Evolutionary conservation across 2,329 filamentous ascomycete genomes (phyloP).

Genomic region (Aspergillus aculeatus): DNA sequence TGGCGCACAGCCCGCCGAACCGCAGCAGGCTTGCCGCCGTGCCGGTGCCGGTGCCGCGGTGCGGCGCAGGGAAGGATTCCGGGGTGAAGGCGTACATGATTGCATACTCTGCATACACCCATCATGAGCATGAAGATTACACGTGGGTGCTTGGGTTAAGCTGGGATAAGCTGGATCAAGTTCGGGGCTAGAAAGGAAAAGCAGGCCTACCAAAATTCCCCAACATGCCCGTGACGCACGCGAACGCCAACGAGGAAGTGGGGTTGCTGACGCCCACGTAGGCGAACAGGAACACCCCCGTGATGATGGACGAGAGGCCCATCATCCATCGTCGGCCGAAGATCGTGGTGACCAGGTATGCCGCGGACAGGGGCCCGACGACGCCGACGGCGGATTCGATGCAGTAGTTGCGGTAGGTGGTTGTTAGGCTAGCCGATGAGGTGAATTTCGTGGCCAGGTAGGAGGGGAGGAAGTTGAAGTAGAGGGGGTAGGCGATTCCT

Average conservation of each 20-base stretch:
- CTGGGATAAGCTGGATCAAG: background rate
- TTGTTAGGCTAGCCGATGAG: slow-evolving; percentile 21
- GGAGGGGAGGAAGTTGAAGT: slow-evolving; percentile 49
- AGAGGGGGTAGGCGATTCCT: slow-evolving; percentile 50
- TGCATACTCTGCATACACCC: slow-evolving; percentile 27
- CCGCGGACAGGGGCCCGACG: slow-evolving; percentile 44
- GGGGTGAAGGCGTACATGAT: slow-evolving; percentile 32
- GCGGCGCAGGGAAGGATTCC: slow-evolving; percentile 29
- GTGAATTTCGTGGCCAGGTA: slow-evolving; percentile 44
- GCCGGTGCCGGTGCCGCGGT: slow-evolving; percentile 26
- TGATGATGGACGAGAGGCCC: slow-evolving; percentile 45
- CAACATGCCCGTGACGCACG: slow-evolving; percentile 48
- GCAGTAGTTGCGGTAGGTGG: slow-evolving; percentile 29
- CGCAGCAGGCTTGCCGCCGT: slow-evolving; percentile 36
- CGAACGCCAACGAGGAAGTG: slow-evolving; percentile 33
- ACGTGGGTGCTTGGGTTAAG: background rate
- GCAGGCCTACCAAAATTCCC: slow-evolving; percentile 35
- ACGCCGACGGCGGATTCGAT: slow-evolving; percentile 40
- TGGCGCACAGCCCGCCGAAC: slow-evolving; percentile 40
- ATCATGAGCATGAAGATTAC: too few species aligned
- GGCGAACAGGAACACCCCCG: slow-evolving; percentile 49
- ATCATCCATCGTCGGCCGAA: slow-evolving; percentile 48
- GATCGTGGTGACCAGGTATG: slow-evolving; percentile 43
- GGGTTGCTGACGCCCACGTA: slow-evolving; percentile 45
- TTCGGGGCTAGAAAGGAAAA: background rate